A percentile compares a stretch with the other conserved stretches of the same genome.
phyloP scores from a whole-genome alignment of 2,329 filamentous ascomycete species.

The Cercospora sesami region DNA sequence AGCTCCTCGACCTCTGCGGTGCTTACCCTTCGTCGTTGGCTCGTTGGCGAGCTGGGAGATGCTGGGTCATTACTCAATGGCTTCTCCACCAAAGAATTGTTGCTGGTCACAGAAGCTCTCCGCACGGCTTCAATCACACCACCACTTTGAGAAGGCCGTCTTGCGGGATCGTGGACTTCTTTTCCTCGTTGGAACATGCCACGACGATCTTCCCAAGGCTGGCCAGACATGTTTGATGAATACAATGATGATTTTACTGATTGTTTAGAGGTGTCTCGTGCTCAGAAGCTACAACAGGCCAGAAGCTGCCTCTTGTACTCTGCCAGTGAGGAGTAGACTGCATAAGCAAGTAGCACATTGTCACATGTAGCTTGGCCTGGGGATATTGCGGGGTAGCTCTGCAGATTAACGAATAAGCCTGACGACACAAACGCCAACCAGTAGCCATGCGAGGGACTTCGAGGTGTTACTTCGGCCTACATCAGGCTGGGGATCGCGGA shows the following conservation, averaged over 20 bases:
- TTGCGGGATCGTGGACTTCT: conserved; percentile 36
- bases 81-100: conserved; percentile 30
- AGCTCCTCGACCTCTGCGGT: not conserved
- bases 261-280: conserved; percentile 9
- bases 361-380: conserved; percentile 11
- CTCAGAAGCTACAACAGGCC: conserved; percentile 9
- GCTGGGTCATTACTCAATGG: conserved; percentile 28
- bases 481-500: not conserved
- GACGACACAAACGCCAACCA: not conserved
- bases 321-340: conserved; percentile 12
- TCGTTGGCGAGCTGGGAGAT: conserved; percentile 20
- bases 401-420: conserved; percentile 10
- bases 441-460: not conserved
- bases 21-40: conserved; percentile 25
- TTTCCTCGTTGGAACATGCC: conserved; percentile 40
- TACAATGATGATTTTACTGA: not conserved
- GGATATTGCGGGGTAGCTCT: conserved; percentile 22
- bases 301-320: conserved; percentile 3
- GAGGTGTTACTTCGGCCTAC: conserved; percentile 15
- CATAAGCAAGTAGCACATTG: conserved; percentile 16
- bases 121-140: conserved; percentile 34
- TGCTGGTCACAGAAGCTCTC: conserved; percentile 30
- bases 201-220: conserved; percentile 36
- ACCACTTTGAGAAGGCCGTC: conserved; percentile 21
- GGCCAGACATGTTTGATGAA: conserved; percentile 18